Conservation (phyloP, 768 basidiomycete species). For the Russula sp. region DNA sequence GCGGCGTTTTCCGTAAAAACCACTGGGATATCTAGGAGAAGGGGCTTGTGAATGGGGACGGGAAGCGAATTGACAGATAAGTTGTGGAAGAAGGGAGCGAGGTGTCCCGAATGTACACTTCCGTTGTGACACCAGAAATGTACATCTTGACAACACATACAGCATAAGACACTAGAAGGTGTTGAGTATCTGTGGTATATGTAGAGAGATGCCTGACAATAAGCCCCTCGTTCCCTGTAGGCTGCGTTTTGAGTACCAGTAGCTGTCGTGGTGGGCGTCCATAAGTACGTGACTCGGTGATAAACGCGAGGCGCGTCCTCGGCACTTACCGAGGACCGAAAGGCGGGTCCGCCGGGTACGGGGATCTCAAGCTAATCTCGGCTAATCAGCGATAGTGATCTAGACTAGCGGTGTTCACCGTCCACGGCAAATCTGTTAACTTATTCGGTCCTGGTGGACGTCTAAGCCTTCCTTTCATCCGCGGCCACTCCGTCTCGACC, state of each 20-base stretch:
- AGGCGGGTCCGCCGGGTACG: not conserved
- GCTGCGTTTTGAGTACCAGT: too few relatives aligned
- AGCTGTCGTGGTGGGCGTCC: too few relatives aligned
- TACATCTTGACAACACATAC: not conserved
- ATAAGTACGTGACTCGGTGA: too few relatives aligned
- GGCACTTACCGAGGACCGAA: not conserved
- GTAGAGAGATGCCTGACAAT: too few relatives aligned
- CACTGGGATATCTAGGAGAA: too few relatives aligned
- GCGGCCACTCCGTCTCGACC: not conserved
- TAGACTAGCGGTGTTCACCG: not conserved
- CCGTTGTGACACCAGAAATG: not conserved
- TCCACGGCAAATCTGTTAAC: not conserved
- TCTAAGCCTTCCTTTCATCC: not conserved
- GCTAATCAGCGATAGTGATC: not conserved
- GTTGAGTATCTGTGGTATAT: not conserved
- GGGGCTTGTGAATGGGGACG: not conserved
- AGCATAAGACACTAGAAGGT: conserved; percentile 7
- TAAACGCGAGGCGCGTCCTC: not conserved
- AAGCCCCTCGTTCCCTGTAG: too few relatives aligned
- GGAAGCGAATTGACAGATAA: not conserved
- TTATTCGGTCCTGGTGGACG: not conserved
- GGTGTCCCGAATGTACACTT: not conserved
- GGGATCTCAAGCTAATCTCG: conserved; percentile 13
- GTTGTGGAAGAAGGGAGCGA: not conserved
- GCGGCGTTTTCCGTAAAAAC: not conserved